Evolutionary conservation across 306 rosid genomes (phyloP).

Genomic region (Sicyos baderoa): DNA sequence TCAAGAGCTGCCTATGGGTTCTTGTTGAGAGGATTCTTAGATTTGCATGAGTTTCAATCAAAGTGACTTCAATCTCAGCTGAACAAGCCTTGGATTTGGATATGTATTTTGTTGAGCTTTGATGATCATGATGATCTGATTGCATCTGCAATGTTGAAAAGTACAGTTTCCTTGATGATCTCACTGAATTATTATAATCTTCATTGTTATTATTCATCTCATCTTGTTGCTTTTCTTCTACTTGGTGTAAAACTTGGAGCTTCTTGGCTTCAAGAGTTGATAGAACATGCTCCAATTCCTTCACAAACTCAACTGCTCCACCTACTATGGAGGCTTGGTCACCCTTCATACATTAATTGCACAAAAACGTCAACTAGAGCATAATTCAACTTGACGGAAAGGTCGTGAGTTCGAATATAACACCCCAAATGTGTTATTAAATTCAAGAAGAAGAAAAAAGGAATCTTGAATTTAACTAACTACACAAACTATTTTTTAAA

Average conservation of each 20-base stretch:
- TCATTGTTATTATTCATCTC: not conserved
- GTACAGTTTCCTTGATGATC: not conserved
- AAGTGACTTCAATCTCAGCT: slow-evolving; percentile 84
- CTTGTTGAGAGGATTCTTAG: slow-evolving; percentile 54
- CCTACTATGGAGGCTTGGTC: slow-evolving; percentile 96
- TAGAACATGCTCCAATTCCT: slow-evolving; percentile 66
- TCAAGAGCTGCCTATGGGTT: slow-evolving; percentile 45
- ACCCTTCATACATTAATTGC: slow-evolving; percentile 38
- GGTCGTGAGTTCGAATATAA: too few relatives aligned
- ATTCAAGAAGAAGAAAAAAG: not conserved
- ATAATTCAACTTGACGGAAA: too few relatives aligned
- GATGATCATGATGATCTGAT: slow-evolving; percentile 34
- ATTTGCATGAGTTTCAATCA: slow-evolving; percentile 85
- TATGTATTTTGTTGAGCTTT: slow-evolving; percentile 49
- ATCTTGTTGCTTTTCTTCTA: not conserved
- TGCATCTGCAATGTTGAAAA: slow-evolving; percentile 39
- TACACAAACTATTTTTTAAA: too few relatives aligned
- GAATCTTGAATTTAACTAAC: not conserved
- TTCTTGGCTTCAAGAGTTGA: slow-evolving; percentile 70
- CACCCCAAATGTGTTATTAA: too few relatives aligned
- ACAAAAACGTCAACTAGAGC: too few relatives aligned
- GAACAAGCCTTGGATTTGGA: slow-evolving; percentile 48
- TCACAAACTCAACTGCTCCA: slow-evolving; percentile 89
- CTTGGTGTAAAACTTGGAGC: slow-evolving; percentile 38
- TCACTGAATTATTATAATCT: slow-evolving; percentile 7